These are phyloP conservation scores for Alternaria sp. DNA, from an alignment of 2,329 filamentous ascomycete genomes.

Conservation along the genomic window DNA sequence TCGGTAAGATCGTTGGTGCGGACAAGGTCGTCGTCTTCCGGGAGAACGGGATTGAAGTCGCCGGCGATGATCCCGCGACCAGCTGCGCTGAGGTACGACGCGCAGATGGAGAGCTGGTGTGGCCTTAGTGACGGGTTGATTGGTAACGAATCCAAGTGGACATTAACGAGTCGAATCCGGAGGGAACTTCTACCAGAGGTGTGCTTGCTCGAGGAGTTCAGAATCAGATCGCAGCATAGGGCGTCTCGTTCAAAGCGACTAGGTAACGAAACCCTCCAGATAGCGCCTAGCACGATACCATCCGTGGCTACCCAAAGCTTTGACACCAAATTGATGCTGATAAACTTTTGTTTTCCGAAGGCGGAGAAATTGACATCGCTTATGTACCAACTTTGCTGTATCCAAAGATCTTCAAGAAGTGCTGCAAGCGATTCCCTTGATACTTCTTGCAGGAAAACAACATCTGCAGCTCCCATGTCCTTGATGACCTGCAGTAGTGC, in stretches of 20 bases:
- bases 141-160: constrained; percentile 8
- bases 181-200: not conserved
- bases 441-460: constrained; percentile 13
- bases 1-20: not conserved
- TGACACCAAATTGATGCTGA: constrained; percentile 3
- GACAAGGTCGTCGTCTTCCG: constrained; percentile 9
- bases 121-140: constrained; percentile 14
- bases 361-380: not conserved
- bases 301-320: not conserved
- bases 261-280: constrained; percentile 7
- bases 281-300: not conserved
- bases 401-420: constrained; percentile 3
- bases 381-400: constrained; percentile 7
- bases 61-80: constrained; percentile 7
- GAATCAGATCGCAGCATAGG: constrained; percentile 5
- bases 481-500: constrained; percentile 4
- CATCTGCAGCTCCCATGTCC: not conserved
- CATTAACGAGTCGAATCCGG: constrained; percentile 6
- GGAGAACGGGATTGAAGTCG: constrained; percentile 11
- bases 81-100: constrained; percentile 4
- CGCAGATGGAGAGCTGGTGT: not conserved
- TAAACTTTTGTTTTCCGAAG: constrained; percentile 5
- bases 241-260: constrained; percentile 14
- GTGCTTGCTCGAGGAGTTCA: constrained; percentile 5
- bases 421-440: not conserved